Base-by-base conservation (phyloP, 148 eudicot genomes). In the Camellia granthamiana region DNA sequence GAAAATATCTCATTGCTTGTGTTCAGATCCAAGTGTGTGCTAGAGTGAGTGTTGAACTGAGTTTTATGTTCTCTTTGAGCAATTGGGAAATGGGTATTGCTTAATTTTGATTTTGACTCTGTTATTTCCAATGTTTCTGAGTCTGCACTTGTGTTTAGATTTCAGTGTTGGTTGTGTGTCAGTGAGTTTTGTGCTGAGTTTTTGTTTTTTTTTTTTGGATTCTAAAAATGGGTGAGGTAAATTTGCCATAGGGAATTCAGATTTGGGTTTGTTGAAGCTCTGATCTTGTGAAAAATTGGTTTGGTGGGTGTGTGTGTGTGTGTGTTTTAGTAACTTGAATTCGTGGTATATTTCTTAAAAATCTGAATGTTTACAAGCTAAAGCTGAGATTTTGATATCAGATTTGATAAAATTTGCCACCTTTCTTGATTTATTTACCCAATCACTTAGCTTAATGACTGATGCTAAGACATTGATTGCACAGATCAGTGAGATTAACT, bases 21-120 rank as follows among this genome's bases (percentile, higher is more conserved):
- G 41, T 21, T 56, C 30, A 69, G 77, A 82, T 77, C 77, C 42
- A 59, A 60, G 66, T 42, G 12, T 7, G 30, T 38, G 59, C 49
- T 1, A 19, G 38, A 9, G 54, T 54, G 23, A 19, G 51, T 43
- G 52, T 76, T 51, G 43, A 59, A 52, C 68, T 78, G 73, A 55
- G 49, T 3, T 69, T 69, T 66, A 65, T 69, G 2, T 21, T 47
- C 8, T 56, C n/a, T 23, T 59, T 46, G 62, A 5, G 74, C 18
- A 30, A 13, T 60, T 13, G 41, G 11, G 75, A 42, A 78, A 78
- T 78, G 75, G 66, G 75, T 56, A 71, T 18, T 78, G 62, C 12
- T 78, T 30, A 15, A 78, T 51, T 77, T 14, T 3, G 23, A 66
- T 55, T 77, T 65, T 51, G 80, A 65, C 18, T 65, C 62, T 76